Evolutionary conservation across 345 rosid genomes (phyloP).

Genomic region (Viola odorata): DNA sequence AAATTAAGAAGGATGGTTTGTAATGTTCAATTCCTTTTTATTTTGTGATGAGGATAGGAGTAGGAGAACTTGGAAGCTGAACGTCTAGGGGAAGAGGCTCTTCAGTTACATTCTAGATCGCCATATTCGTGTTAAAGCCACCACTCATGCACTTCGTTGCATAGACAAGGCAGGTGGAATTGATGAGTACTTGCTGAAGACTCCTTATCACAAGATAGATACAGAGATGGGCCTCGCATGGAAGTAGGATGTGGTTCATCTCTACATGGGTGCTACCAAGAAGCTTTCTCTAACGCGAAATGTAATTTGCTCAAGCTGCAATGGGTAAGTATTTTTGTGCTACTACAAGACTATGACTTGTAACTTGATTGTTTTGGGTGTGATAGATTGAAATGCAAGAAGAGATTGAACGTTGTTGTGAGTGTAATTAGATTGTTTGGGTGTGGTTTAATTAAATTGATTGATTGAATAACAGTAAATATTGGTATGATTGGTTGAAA

Average conservation of each 20-base stretch:
- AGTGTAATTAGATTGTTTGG: too few species aligned
- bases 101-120: conserved; percentile 90
- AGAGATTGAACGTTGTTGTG: too few species aligned
- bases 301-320: conserved; percentile 72
- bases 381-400: too few species aligned
- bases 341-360: too few species aligned
- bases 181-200: conserved; percentile 90
- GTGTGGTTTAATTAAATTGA: too few species aligned
- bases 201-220: conserved; percentile 94
- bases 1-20: conserved; percentile 5
- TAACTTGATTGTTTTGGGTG: too few species aligned
- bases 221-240: conserved; percentile 83
- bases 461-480: too few species aligned
- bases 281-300: conserved; percentile 83
- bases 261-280: conserved; percentile 72
- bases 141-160: conserved; percentile 92
- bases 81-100: conserved; percentile 82
- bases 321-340: conserved; percentile 67
- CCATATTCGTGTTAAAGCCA: conserved; percentile 79
- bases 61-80: conserved; percentile 86
- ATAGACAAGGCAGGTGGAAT: conserved; percentile 96
- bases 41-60: conserved; percentile 37
- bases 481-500: too few species aligned
- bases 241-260: too few species aligned
- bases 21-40: conserved; percentile 7